These are phyloP conservation scores for Pleurotus cornucopiae DNA, from an alignment of 768 basidiomycete species.

Conservation along the genomic window DNA sequence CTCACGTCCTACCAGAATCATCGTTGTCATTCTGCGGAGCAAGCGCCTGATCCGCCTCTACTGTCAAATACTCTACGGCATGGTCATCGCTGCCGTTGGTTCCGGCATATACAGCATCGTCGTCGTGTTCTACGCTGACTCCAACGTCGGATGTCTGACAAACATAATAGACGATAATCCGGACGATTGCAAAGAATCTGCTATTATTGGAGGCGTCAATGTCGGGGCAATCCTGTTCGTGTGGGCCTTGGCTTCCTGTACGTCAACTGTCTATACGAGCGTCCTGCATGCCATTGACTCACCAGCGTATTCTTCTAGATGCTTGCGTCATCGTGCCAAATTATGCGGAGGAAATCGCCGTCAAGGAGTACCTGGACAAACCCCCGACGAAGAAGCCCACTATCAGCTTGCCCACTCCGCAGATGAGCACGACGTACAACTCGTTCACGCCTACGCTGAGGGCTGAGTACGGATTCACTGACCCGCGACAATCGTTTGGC, in stretches of 20 bases:
- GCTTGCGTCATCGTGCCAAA: constrained; percentile 47
- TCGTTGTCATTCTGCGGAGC: constrained; percentile 38
- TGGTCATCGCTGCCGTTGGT: constrained; percentile 41
- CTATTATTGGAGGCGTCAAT: constrained; percentile 36
- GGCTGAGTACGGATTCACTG: constrained; percentile 9
- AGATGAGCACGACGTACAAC: constrained; percentile 12
- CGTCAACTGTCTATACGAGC: constrained; percentile 16
- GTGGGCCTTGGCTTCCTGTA: constrained; percentile 55
- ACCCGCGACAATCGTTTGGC: constrained; percentile 7
- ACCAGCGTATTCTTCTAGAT: constrained; percentile 25
- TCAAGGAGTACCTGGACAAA: constrained; percentile 35
- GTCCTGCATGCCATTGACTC: no score
- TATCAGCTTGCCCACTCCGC: constrained; percentile 3
- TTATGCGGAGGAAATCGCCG: constrained; percentile 50
- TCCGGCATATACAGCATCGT: constrained; percentile 45
- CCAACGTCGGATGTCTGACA: constrained; percentile 25
- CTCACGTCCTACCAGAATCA: not conserved
- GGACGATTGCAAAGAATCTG: constrained; percentile 28
- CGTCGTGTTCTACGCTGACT: constrained; percentile 41
- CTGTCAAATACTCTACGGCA: constrained; percentile 37
- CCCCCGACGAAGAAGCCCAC: not conserved
- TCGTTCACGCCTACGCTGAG: constrained; percentile 6
- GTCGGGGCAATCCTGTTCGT: constrained; percentile 43
- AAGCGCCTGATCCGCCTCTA: constrained; percentile 40
- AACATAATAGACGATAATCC: constrained; percentile 32